These are phyloP conservation scores for Alopecurus myosuroides DNA, from an alignment of 176 grass and related monocot genomes.

Conservation along the genomic window DNA sequence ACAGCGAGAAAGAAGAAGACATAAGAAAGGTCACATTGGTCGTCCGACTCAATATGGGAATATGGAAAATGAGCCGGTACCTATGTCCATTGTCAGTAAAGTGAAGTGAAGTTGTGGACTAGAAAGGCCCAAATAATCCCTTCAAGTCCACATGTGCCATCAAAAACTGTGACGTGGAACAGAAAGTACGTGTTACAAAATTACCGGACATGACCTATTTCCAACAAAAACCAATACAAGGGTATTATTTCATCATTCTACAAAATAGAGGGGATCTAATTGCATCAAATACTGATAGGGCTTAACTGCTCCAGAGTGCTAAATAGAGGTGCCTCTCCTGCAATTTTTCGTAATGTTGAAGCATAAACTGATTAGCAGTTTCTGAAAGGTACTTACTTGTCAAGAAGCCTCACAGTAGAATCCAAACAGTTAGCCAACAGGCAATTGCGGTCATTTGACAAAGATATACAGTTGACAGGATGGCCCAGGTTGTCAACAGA, in stretches of 20 bases:
- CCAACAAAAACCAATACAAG: slow-evolving; percentile 8
- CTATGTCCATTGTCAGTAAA: neutral
- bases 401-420: slow-evolving; percentile 80
- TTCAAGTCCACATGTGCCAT: neutral
- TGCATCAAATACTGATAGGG: neutral
- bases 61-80: neutral
- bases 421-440: slow-evolving; percentile 88
- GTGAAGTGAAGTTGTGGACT: neutral
- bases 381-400: slow-evolving; percentile 52
- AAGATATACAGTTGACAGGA: slow-evolving; percentile 84
- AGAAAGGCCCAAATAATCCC: neutral
- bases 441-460: slow-evolving; percentile 92
- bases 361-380: neutral
- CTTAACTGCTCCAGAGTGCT: neutral
- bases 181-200: neutral
- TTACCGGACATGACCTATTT: neutral
- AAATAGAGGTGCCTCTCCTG: neutral
- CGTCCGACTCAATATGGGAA: neutral
- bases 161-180: neutral
- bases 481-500: slow-evolving; percentile 76
- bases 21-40: neutral
- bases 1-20: neutral
- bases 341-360: neutral
- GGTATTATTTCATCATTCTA: neutral
- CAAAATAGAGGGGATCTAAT: slow-evolving; percentile 4